Conservation (phyloP, 2,329 filamentous ascomycete genomes). For the Microsporum audouinii region DNA sequence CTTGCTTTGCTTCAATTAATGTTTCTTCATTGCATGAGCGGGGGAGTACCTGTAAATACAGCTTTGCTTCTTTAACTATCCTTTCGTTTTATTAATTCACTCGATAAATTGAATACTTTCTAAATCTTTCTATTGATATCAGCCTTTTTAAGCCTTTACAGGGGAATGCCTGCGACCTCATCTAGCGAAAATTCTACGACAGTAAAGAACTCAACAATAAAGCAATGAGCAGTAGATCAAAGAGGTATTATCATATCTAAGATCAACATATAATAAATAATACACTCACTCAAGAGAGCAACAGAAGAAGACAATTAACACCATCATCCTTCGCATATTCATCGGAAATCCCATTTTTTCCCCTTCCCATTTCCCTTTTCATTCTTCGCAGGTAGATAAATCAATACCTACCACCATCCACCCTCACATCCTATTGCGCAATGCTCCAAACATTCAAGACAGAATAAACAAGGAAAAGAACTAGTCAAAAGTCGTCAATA, state of each 20-base stretch:
- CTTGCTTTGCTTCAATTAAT: not conserved
- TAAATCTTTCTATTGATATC: not conserved
- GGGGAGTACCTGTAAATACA: slow-evolving; percentile 4
- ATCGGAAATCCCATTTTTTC: not conserved
- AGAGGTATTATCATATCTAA: slow-evolving; percentile 1
- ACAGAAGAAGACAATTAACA: not conserved
- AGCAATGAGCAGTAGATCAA: not conserved
- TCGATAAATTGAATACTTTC: not conserved
- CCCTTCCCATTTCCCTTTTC: not conserved
- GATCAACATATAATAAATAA: not conserved
- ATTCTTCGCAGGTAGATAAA: not conserved
- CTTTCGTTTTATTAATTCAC: not conserved
- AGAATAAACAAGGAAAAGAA: not conserved
- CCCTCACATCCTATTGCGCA: not conserved
- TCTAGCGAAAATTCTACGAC: no score
- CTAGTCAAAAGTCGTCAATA: not conserved
- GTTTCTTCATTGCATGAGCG: not conserved
- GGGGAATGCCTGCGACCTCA: no score
- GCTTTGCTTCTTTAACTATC: not conserved
- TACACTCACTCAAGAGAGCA: not conserved
- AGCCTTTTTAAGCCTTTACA: not conserved
- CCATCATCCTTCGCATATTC: not conserved
- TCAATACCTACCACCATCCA: not conserved
- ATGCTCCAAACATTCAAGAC: not conserved
- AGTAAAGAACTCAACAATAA: not conserved